Evolutionary conservation across 2,329 filamentous ascomycete genomes (phyloP).

Genomic region (Amauroascus verrucosus): DNA sequence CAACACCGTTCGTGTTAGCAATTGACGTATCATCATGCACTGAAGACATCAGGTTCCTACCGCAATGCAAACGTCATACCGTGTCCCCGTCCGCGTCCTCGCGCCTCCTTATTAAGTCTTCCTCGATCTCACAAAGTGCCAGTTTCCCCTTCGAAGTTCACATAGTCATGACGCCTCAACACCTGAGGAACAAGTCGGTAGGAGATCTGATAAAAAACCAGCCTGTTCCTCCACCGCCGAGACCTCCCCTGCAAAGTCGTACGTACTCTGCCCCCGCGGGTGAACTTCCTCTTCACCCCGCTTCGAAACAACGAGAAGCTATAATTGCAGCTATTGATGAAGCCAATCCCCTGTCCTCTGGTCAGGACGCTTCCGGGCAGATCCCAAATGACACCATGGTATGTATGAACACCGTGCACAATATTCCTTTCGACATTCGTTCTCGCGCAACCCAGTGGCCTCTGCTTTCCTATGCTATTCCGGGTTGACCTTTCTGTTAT

Average conservation of each 20-base stretch:
- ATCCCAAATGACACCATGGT: conserved; percentile 4
- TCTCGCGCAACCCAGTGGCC: background rate
- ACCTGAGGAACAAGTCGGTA: conserved; percentile 5
- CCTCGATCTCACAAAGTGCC: background rate
- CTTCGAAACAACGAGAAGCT: conserved; percentile 22
- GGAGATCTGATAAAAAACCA: conserved; percentile 1
- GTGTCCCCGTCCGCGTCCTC: background rate
- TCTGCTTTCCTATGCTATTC: background rate
- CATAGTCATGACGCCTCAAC: conserved; percentile 1
- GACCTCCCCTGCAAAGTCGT: conserved; percentile 26
- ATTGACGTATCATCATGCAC: conserved; percentile 5
- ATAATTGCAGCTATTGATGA: conserved; percentile 18
- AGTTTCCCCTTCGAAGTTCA: background rate
- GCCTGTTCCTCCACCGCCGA: conserved; percentile 19
- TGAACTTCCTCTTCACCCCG: conserved; percentile 12
- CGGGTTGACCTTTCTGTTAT: background rate
- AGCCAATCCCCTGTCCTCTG: background rate
- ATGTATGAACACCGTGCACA: background rate
- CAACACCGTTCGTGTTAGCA: conserved; percentile 6
- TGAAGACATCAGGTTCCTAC: conserved; percentile 1
- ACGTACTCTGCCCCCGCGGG: conserved; percentile 30
- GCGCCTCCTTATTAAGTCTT: background rate
- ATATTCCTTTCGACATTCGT: background rate
- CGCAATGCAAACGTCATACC: conserved; percentile 8
- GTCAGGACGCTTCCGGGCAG: conserved; percentile 4